These are phyloP conservation scores for Quercus gilva DNA, from an alignment of 306 rosid genomes.

Conservation along the genomic window DNA sequence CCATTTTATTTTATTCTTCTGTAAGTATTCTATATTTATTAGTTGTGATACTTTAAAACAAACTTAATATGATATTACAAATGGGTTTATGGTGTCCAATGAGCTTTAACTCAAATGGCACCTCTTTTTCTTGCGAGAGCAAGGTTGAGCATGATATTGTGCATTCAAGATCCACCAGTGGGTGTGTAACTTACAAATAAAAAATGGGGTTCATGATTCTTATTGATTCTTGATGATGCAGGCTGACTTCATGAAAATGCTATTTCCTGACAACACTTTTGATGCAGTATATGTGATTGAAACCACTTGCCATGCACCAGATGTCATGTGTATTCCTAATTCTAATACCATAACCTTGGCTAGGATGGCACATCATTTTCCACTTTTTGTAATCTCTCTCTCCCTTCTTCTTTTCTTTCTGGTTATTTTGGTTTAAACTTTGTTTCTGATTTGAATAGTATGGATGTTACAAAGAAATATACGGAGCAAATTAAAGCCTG, in stretches of 20 bases:
- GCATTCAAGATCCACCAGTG: too few relatives aligned
- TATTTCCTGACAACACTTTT: conserved; percentile 67
- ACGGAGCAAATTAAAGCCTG: too few relatives aligned
- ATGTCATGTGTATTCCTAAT: conserved; percentile 45
- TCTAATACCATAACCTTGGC: not conserved
- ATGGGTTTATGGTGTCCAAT: not conserved
- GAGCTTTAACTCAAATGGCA: too few relatives aligned
- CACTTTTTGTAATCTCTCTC: not conserved
- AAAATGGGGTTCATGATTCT: conserved; percentile 2
- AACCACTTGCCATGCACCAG: conserved; percentile 99
- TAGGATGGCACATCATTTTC: not conserved
- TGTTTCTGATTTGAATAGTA: too few relatives aligned
- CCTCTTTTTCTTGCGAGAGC: too few relatives aligned
- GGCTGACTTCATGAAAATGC: conserved; percentile 98
- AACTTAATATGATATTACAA: too few relatives aligned
- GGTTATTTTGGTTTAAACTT: too few relatives aligned
- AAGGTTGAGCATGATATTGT: too few relatives aligned
- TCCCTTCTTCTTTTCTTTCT: too few relatives aligned
- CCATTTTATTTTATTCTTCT: not conserved
- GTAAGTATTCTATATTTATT: not conserved
- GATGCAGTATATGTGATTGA: conserved; percentile 97
- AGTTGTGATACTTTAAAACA: too few relatives aligned
- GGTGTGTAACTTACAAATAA: not conserved
- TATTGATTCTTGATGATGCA: conserved; percentile 35
- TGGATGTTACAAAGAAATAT: too few relatives aligned